These are phyloP conservation scores for Physaria fendleri DNA, from an alignment of 345 rosid genomes.

Conservation along the genomic window DNA sequence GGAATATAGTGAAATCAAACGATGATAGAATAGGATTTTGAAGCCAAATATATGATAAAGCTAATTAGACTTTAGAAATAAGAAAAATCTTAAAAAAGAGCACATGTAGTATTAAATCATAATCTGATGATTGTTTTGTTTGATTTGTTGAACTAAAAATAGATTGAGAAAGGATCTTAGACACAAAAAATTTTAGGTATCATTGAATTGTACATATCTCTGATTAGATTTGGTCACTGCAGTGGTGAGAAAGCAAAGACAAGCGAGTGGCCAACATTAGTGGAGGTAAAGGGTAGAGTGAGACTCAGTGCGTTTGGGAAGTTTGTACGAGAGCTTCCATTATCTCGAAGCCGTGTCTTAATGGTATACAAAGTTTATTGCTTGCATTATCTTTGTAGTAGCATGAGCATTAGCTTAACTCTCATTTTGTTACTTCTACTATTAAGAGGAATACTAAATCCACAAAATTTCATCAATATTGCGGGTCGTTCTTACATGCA, in stretches of 20 bases:
- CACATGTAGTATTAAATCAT: neutral
- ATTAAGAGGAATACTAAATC: neutral
- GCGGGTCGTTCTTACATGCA: conserved; percentile 25
- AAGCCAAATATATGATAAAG: neutral
- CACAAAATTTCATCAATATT: conserved; percentile 13
- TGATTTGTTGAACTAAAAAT: neutral
- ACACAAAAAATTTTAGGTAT: neutral
- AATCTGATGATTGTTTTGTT: neutral
- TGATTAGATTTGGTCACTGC: conserved; percentile 23
- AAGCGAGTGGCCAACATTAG: conserved; percentile 58
- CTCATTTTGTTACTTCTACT: conserved; percentile 1
- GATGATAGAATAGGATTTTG: neutral
- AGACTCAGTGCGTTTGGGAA: conserved; percentile 87
- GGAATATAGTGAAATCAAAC: neutral
- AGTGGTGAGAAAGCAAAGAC: conserved; percentile 79
- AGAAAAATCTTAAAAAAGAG: neutral
- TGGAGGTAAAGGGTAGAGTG: conserved; percentile 94
- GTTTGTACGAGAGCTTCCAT: conserved; percentile 83
- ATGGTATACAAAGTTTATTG: conserved; percentile 63
- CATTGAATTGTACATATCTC: neutral
- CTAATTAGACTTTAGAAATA: neutral
- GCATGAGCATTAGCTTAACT: neutral
- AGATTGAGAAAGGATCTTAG: neutral
- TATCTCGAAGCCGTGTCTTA: conserved; percentile 90
- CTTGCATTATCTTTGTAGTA: conserved; percentile 28